Evolutionary conservation across 352 stramenopile species (phyloP).

Genomic region (Pythium dissimile): DNA sequence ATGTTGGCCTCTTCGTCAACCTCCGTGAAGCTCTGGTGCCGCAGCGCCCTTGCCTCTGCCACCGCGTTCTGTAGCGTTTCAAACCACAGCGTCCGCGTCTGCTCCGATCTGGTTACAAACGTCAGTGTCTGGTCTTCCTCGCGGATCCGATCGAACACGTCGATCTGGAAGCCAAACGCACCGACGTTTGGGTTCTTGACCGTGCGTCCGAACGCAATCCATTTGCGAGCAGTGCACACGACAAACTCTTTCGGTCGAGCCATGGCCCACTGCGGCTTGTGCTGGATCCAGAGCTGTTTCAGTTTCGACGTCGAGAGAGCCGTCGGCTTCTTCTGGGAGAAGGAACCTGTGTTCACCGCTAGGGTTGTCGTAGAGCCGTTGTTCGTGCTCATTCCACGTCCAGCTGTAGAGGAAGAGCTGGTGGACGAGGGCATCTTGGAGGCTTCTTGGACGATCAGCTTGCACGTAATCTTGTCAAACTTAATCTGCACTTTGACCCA

Average conservation of each 20-base stretch:
- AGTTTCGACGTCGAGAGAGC: constrained; percentile 41
- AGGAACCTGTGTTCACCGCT: no score
- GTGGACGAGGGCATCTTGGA: constrained; percentile 7
- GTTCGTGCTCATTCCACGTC: neutral
- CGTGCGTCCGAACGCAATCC: constrained; percentile 70
- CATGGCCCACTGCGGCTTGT: constrained; percentile 53
- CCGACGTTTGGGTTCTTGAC: constrained; percentile 63
- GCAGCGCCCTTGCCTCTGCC: constrained; percentile 33
- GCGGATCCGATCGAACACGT: constrained; percentile 67
- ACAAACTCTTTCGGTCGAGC: constrained; percentile 57
- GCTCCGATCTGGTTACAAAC: constrained; percentile 64
- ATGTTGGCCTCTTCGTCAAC: constrained; percentile 61
- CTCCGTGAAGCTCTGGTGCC: constrained; percentile 49
- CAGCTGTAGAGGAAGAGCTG: neutral
- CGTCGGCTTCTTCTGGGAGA: constrained; percentile 11
- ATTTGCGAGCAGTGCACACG: constrained; percentile 68
- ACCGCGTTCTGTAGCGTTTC: constrained; percentile 56
- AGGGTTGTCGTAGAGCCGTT: neutral
- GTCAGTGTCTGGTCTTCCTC: constrained; percentile 75
- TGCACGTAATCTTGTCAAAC: constrained; percentile 64
- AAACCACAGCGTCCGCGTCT: constrained; percentile 54
- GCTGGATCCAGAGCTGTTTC: constrained; percentile 61
- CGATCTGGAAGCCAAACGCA: constrained; percentile 77
- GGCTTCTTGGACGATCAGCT: constrained; percentile 32
- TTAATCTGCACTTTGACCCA: constrained; percentile 72